Base-by-base conservation (phyloP, 768 basidiomycete species). In the Trichaptum fuscoviolaceum region DNA sequence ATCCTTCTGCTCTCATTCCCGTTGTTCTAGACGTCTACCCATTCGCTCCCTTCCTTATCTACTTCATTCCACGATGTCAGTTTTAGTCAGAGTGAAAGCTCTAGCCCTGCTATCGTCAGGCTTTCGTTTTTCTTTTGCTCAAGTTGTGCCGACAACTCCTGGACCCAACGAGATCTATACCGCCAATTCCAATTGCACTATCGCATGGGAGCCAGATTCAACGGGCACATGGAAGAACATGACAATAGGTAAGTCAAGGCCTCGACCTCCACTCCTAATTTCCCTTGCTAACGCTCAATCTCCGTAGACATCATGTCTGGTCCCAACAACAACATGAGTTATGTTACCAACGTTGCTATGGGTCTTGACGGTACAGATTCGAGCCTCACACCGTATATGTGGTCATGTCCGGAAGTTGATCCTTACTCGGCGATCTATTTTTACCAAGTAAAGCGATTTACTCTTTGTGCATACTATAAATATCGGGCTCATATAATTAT, bases 351-450 rank as follows among this genome's bases (percentile, higher is more conserved):
- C 35, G 78, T 79, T 23, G 72, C 67, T 0, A 65, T 61, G 4
- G 73, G 65, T 6, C 66, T 80, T 15, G 75, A 80, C 66, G 80
- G 77, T 15, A 76, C 78, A 9, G 68, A 77, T 57, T 7, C 73
- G 0, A 65, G 63, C 34, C 68, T 76, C 8, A 72, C 76, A 1
- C 74, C 80, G 0, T 80, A 66, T 65, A 71, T 62, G 24, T 80
- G 78, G 78, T 75, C 71, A 23, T 80, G 79, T 64, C 80, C 80
- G 0, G 65, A 73, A 9, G 78, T 80, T 1, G 64, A 72, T 24
- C 80, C 80, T 0, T 74, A 78, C 66, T 75, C 78, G 3, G 70
- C 71, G 5, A 79, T 79, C 17, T 81, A 80, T 69, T 80, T 80
- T 67, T 81, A 80, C 63, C 75, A 80, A 73, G 79, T 77, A 65